A percentile compares a stretch with the other conserved stretches of the same genome.
phyloP scores from a whole-genome alignment of 2,329 filamentous ascomycete species.

The Cordyceps fumosorosea region DNA sequence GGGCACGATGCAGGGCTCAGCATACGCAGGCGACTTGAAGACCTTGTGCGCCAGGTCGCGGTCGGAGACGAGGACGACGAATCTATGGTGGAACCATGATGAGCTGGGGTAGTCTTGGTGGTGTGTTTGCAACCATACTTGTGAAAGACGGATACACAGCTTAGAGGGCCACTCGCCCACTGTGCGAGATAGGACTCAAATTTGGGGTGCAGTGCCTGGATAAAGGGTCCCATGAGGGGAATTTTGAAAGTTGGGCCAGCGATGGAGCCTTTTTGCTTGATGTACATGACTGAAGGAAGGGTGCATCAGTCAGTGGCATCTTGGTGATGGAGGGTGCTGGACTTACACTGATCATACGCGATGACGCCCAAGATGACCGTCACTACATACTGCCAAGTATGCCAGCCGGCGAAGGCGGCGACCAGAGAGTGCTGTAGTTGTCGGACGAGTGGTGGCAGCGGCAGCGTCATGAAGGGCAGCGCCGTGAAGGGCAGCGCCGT shows the following conservation, averaged over 20 bases:
- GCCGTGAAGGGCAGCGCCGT: no score
- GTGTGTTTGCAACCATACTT: constrained; percentile 46
- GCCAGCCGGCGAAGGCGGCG: constrained; percentile 14
- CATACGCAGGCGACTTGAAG: constrained; percentile 69
- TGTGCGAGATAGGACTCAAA: constrained; percentile 69
- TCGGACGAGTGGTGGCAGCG: no score
- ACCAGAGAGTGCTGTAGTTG: no score
- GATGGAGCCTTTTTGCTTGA: constrained; percentile 55
- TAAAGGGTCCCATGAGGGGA: constrained; percentile 67
- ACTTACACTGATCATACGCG: constrained; percentile 35
- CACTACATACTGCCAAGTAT: constrained; percentile 25
- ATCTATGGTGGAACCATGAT: constrained; percentile 38
- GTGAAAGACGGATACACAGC: constrained; percentile 80
- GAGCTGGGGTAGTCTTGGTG: neutral
- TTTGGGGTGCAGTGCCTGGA: constrained; percentile 67
- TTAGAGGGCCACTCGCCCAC: constrained; percentile 71
- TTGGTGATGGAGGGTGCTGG: no score
- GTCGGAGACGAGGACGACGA: constrained; percentile 71
- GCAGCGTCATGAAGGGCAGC: no score
- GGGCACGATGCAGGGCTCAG: constrained; percentile 73
- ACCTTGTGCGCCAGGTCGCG: constrained; percentile 75
- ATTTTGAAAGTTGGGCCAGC: constrained; percentile 59
- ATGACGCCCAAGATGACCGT: constrained; percentile 27
- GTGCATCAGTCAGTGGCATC: neutral
- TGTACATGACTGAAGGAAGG: constrained; percentile 45